A percentile compares a stretch with the other conserved stretches of the same genome.
Conservation (phyloP, 495 filamentous ascomycete genomes). For the Oidiodendron maius region DNA sequence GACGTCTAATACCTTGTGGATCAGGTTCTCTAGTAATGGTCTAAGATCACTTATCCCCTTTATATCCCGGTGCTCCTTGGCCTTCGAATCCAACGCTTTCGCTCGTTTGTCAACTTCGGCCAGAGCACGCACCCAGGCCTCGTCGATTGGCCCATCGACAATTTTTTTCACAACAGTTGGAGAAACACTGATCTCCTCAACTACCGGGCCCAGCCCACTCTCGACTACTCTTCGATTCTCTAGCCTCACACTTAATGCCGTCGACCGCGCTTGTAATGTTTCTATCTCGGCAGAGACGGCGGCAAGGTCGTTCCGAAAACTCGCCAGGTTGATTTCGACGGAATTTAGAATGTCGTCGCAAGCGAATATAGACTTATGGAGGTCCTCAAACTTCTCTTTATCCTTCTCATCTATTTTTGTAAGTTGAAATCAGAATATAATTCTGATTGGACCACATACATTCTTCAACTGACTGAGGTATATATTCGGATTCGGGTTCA, state of each 20-base stretch:
- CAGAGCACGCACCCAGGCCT: slow-evolving; percentile 78
- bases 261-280: slow-evolving; percentile 79
- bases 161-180: slow-evolving; percentile 77
- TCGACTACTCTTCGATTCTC: slow-evolving; percentile 88
- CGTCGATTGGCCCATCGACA: slow-evolving; percentile 82
- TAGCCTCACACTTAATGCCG: slow-evolving; percentile 75
- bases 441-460: too few species aligned
- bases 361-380: slow-evolving; percentile 81
- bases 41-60: slow-evolving; percentile 79
- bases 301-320: slow-evolving; percentile 87
- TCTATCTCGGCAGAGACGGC: slow-evolving; percentile 93
- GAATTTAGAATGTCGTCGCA: slow-evolving; percentile 93
- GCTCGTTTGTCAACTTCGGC: slow-evolving; percentile 79
- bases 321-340: slow-evolving; percentile 84
- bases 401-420: slow-evolving; percentile 64
- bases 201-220: slow-evolving; percentile 77
- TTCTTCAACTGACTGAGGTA: slow-evolving; percentile 67
- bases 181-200: slow-evolving; percentile 86
- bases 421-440: too few species aligned
- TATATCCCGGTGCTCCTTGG: slow-evolving; percentile 51
- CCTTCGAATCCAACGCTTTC: slow-evolving; percentile 60
- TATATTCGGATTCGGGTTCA: slow-evolving; percentile 37
- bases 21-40: slow-evolving; percentile 76
- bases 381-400: slow-evolving; percentile 81
- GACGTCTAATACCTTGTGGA: slow-evolving; percentile 55